A percentile compares a stretch with the other conserved stretches of the same genome.
These are phyloP conservation scores for Actinidia polygama DNA, from an alignment of 179 eudicot genomes.

Conservation along the genomic window DNA sequence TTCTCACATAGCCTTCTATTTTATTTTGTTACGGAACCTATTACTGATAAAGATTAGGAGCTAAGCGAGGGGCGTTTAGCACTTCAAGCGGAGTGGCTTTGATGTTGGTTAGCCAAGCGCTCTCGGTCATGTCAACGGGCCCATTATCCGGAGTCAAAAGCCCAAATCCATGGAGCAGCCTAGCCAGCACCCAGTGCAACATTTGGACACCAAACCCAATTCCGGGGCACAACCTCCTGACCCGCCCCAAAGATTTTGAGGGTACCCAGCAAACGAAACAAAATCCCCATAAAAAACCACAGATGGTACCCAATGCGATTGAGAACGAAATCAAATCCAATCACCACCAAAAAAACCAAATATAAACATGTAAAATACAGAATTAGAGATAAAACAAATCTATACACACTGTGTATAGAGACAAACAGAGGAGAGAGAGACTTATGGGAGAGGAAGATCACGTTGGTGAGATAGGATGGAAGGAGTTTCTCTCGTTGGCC, in stretches of 20 bases:
- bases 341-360: too few species aligned
- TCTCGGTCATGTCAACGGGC: conserved; percentile 33
- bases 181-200: conserved; percentile 23
- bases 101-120: conserved; percentile 25
- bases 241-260: conserved; percentile 31
- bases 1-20: neutral
- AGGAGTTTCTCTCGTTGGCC: too few species aligned
- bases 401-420: too few species aligned
- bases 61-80: conserved; percentile 23
- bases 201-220: conserved; percentile 13
- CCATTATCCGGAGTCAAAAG: conserved; percentile 9
- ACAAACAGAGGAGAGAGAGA: too few species aligned
- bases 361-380: too few species aligned
- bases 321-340: too few species aligned
- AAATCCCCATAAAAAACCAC: too few species aligned
- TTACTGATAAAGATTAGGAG: conserved; percentile 16
- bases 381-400: too few species aligned
- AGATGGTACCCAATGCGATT: too few species aligned
- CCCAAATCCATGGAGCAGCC: conserved; percentile 26
- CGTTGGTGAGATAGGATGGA: too few species aligned
- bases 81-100: conserved; percentile 34
- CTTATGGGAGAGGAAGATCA: too few species aligned
- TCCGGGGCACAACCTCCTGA: conserved; percentile 32
- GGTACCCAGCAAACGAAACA: too few species aligned
- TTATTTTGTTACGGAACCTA: neutral